Evolutionary conservation across 371 early-diverging fungal genomes (phyloP).

Genomic region (Apophysomyces ossiformis): DNA sequence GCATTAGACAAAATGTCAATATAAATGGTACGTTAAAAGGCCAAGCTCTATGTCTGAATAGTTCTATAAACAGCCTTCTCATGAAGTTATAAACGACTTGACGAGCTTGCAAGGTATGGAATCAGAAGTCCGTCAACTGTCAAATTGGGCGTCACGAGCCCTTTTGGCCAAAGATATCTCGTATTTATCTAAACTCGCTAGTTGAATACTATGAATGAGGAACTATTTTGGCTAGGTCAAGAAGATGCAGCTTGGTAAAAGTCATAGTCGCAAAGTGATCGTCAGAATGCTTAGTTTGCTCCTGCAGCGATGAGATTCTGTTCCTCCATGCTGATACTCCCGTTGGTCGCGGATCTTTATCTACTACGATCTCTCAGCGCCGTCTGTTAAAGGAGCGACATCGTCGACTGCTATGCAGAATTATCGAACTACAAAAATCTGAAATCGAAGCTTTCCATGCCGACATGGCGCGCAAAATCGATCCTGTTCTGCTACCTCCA

Average conservation of each 20-base stretch:
- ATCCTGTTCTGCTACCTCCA: constrained; percentile 7
- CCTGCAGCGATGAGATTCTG: neutral
- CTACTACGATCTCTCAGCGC: neutral
- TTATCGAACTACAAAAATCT: neutral
- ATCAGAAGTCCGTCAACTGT: too few relatives aligned
- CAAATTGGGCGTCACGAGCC: too few relatives aligned
- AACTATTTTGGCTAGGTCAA: neutral
- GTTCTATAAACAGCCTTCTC: too few relatives aligned
- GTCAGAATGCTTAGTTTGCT: neutral
- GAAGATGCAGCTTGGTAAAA: neutral
- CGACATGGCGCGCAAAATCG: neutral
- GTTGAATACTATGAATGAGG: neutral
- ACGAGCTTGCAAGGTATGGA: too few relatives aligned
- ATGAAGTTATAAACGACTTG: too few relatives aligned
- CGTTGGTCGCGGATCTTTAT: constrained; percentile 3
- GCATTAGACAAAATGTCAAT: too few relatives aligned
- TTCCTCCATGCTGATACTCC: constrained; percentile 5
- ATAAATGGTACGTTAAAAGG: too few relatives aligned
- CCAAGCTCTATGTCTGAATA: too few relatives aligned
- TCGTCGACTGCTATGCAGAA: neutral
- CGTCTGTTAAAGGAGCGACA: neutral
- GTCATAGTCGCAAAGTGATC: neutral
- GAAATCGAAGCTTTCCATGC: constrained; percentile 6
- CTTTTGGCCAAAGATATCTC: too few relatives aligned
- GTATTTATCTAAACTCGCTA: too few relatives aligned